Evolutionary conservation across 805 yeast genomes (phyloP).

Genomic region (Saturnispora halmiae): DNA sequence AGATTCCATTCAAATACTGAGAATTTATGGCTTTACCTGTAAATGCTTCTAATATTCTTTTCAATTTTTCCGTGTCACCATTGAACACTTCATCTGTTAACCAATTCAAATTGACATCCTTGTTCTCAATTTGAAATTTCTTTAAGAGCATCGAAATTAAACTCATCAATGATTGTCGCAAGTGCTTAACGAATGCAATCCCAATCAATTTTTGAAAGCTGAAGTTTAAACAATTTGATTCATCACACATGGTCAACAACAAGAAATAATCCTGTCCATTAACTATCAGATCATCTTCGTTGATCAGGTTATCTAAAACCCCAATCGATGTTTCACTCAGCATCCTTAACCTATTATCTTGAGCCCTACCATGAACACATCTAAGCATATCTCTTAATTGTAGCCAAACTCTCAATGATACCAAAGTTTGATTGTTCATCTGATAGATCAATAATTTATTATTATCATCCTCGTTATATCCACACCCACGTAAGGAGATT

Average conservation of each 20-base stretch:
- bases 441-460: slow-evolving; percentile 42
- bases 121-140: slow-evolving; percentile 2
- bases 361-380: slow-evolving; percentile 17
- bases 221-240: slow-evolving; percentile 38
- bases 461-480: slow-evolving; percentile 17
- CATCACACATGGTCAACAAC: slow-evolving; percentile 38
- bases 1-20: slow-evolving; percentile 34
- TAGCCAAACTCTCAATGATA: slow-evolving; percentile 44
- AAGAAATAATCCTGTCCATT: slow-evolving; percentile 45
- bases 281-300: slow-evolving; percentile 28
- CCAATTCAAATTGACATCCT: neutral
- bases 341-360: slow-evolving; percentile 18
- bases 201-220: slow-evolving; percentile 39
- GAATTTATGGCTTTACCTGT: slow-evolving; percentile 19
- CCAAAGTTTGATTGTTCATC: slow-evolving; percentile 50
- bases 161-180: slow-evolving; percentile 38
- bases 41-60: slow-evolving; percentile 16
- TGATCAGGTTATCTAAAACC: slow-evolving; percentile 48
- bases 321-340: slow-evolving; percentile 27
- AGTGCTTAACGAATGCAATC: slow-evolving; percentile 41
- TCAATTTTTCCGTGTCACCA: slow-evolving; percentile 13
- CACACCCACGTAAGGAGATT: slow-evolving; percentile 49
- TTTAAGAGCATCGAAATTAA: slow-evolving; percentile 15
- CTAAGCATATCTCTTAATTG: slow-evolving; percentile 28
- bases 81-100: slow-evolving; percentile 5